Conservation (phyloP, 768 basidiomycete genomes). For the Artomyces pyxidatus region DNA sequence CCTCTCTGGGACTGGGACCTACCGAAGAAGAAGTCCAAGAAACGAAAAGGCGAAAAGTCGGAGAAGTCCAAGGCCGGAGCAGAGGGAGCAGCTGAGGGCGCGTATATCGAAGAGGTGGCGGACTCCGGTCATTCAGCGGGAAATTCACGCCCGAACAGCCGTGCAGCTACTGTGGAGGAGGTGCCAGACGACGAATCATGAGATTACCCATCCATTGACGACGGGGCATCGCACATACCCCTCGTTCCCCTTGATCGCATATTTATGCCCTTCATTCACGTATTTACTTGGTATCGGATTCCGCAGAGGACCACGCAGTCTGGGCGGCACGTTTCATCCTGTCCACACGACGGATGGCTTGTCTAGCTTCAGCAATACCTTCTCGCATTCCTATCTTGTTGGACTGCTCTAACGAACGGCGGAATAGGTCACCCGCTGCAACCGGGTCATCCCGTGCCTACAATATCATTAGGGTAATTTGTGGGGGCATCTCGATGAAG, state of each 20-base stretch:
- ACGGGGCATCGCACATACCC: no score
- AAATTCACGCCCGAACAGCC: conserved; percentile 26
- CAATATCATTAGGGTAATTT: neutral
- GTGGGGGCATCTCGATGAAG: neutral
- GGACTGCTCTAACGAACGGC: conserved; percentile 11
- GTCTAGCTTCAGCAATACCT: conserved; percentile 9
- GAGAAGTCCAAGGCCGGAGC: conserved; percentile 31
- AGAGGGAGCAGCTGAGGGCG: conserved; percentile 30
- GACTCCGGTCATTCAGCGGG: conserved; percentile 28
- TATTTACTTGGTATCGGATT: conserved; percentile 1
- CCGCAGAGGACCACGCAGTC: neutral
- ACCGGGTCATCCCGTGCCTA: conserved; percentile 9
- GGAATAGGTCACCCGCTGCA: conserved; percentile 9
- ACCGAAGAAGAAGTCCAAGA: conserved; percentile 60
- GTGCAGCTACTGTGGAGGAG: conserved; percentile 25
- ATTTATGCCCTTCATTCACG: conserved; percentile 9
- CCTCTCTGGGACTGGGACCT: conserved; percentile 97
- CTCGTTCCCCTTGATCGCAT: no score
- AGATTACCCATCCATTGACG: neutral
- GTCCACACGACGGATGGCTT: conserved; percentile 11
- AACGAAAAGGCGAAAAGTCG: conserved; percentile 52
- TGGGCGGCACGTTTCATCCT: neutral
- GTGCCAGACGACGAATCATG: conserved; percentile 24
- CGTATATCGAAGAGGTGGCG: conserved; percentile 29
- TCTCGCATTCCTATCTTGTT: conserved; percentile 10